Base-by-base conservation (phyloP, 768 basidiomycete genomes). In the Coprinellus micaceus region DNA sequence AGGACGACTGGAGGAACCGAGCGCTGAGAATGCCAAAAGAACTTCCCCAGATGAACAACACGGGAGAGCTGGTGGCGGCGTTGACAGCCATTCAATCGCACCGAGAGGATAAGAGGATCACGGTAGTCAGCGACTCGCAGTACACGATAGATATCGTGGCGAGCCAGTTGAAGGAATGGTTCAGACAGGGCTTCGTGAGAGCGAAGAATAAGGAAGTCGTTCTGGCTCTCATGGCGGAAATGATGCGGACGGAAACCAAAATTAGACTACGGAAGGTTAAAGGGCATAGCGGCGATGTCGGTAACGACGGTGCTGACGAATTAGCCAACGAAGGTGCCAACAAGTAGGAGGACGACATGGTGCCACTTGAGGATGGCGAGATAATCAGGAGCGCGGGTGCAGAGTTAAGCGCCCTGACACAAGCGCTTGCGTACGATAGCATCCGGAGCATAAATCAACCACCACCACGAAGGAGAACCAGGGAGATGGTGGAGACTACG, bases 21-120 rank as follows among this genome's bases (percentile, higher is more conserved):
- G 28, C 37, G 2, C 6, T 52, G 33, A 33, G 33, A 33, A 13
- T 33, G 60, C 0, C 22, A 66, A 15, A 69, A 70, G 19, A 51
- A 67, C 17, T 63, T 66, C 0, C 64, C 66, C 3, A 57, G 59
- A 6, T 1, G 67, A 57, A 0, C 63, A 60, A 0, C 61, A 66
- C 59, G 0, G 67, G 66, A 0, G 53, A 66, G 0, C 37, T 60
- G 13, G 26, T 26, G 7, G 62, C 67, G 17, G 30, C 53, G 1
- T 44, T 61, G 22, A 13, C 15, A n/a, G 46, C 41, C 0, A 17
- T n/a, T 0, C 47, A 52, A 17, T 24, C 22, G 21, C 17, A 0
- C 15, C 51, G 1, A 33, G 15, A 1, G 17, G 33, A 13, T 25
- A 2, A 24, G 26, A 9, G 7, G 3, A 30, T 54, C 15, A 44